Conservation (phyloP, 2,329 filamentous ascomycete genomes). For the Graphium sp. region DNA sequence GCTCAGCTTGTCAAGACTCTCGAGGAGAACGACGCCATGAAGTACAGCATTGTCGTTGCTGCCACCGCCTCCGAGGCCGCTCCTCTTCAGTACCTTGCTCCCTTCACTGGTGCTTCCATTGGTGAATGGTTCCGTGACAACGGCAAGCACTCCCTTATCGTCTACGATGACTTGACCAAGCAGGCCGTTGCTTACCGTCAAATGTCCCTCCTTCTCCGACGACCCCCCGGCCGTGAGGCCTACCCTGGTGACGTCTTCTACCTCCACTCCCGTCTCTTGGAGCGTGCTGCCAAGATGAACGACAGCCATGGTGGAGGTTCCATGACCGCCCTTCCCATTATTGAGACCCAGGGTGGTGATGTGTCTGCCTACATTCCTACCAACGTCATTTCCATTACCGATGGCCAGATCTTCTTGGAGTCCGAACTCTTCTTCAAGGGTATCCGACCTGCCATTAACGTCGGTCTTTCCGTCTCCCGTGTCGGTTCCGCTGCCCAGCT, state of each 20-base stretch:
- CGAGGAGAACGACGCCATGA: slow-evolving; percentile 99
- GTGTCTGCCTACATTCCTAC: slow-evolving; percentile 99
- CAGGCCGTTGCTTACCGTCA: slow-evolving; percentile 97
- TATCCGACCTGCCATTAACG: slow-evolving; percentile 99
- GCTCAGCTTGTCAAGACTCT: slow-evolving; percentile 99
- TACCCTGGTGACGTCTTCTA: slow-evolving; percentile 99
- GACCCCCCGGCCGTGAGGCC: slow-evolving; percentile 96
- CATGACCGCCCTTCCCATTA: slow-evolving; percentile 90
- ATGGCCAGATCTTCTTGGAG: slow-evolving; percentile 99
- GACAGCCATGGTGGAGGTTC: slow-evolving; percentile 89
- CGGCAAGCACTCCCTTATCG: slow-evolving; percentile 75
- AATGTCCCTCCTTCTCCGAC: slow-evolving; percentile 95
- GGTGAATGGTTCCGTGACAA: slow-evolving; percentile 67
- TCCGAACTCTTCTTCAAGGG: slow-evolving; percentile 99
- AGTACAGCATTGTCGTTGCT: slow-evolving; percentile 87
- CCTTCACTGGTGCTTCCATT: slow-evolving; percentile 58
- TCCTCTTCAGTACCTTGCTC: slow-evolving; percentile 84
- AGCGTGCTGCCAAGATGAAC: slow-evolving; percentile 99
- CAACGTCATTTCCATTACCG: slow-evolving; percentile 99
- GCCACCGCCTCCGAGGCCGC: slow-evolving; percentile 96
- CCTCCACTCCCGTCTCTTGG: slow-evolving; percentile 95
- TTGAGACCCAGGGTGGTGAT: slow-evolving; percentile 99
- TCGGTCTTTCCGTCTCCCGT: slow-evolving; percentile 99
- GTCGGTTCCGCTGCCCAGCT: slow-evolving; percentile 98
- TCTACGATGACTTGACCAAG: slow-evolving; percentile 94